These are phyloP conservation scores for Hypoxylon rubiginosum DNA, from an alignment of 2,329 filamentous ascomycete species.

Conservation along the genomic window DNA sequence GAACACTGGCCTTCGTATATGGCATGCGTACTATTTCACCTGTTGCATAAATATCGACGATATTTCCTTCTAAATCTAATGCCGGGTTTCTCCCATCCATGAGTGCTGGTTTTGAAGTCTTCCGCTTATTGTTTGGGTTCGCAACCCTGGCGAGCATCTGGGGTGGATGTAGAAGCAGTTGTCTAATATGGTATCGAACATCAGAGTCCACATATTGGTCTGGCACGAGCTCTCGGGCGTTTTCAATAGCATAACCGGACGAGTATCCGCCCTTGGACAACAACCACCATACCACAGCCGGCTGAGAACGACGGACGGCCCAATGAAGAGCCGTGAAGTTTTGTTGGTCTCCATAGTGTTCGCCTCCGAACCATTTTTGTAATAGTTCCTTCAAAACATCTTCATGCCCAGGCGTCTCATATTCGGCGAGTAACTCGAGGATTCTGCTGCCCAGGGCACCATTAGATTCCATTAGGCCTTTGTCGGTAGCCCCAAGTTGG, in stretches of 20 bases:
- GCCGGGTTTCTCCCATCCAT: neutral
- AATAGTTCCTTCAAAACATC: slow-evolving; percentile 13
- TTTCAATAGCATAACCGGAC: slow-evolving; percentile 4
- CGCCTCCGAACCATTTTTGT: slow-evolving; percentile 3
- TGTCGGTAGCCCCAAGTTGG: neutral
- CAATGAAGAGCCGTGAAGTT: slow-evolving; percentile 17
- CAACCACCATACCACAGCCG: slow-evolving; percentile 26
- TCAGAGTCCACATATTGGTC: neutral
- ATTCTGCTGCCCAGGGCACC: neutral
- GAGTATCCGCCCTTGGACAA: slow-evolving; percentile 20
- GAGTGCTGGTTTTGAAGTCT: slow-evolving; percentile 2
- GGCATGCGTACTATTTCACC: slow-evolving; percentile 2
- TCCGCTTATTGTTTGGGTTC: slow-evolving; percentile 7
- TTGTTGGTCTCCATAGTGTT: neutral
- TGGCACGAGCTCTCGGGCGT: slow-evolving; percentile 4
- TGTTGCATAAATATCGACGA: slow-evolving; percentile 10
- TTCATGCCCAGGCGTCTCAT: slow-evolving; percentile 19
- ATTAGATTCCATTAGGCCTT: neutral
- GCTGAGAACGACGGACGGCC: slow-evolving; percentile 15
- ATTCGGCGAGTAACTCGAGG: slow-evolving; percentile 15
- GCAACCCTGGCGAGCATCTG: slow-evolving; percentile 8
- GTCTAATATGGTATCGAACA: slow-evolving; percentile 2
- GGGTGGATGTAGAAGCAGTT: slow-evolving; percentile 17
- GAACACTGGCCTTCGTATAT: slow-evolving; percentile 8
- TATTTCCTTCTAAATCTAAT: slow-evolving; percentile 3